Evolutionary conservation across 2,329 filamentous ascomycete species (phyloP), one percentile per base, ranked within the genome.

Genomic region (Lachnellula hyalina): DNA sequence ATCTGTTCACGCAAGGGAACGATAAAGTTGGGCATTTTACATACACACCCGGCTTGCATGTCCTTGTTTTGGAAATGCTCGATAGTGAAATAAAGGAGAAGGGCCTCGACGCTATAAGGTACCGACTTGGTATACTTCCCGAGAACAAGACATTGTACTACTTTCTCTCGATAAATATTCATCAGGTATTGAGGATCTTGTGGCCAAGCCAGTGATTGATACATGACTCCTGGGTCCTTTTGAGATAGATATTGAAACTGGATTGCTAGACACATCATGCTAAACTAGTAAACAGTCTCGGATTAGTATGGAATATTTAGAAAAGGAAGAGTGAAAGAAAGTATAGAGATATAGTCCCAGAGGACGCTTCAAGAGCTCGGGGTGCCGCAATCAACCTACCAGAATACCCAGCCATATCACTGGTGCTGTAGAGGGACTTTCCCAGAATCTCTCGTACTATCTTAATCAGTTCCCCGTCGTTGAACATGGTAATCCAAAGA

Each of bases 391-490:
- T 44, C 41, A 12, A 44, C 41, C 7, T 14, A 44, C 41, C 41
- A 82, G 68, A 19, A 77, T 72, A 2, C 77, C 76, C 54, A 82
- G 66, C 77, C 77, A 81, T 47, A 78, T 74, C 2, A 77, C 54
- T 0, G 74, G 70, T 0, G 68, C 61, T 5, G 15, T 34, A 1
- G 52, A 44, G 23, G 60, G 63, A 46, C 59, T 44, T 28, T 57
- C 44, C 63, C 63, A 65, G 49, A 65, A 65, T 15, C 47, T 34
- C 42, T 62, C 61, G 45, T 65, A 65, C 63, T 65, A 35, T 23
- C n/a, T 14, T 28, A 14, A 55, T 44, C 19, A 44, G 41, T 21
- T 41, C 17, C n/a, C 1, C 6, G 6, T 19, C n/a, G 11, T 14
- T 11, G 58, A 48, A 63, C 40, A 59, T 55, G 21, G 11, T 48